These are phyloP conservation scores for Populus euphratica DNA, from an alignment of 345 rosid species.

Conservation along the genomic window DNA sequence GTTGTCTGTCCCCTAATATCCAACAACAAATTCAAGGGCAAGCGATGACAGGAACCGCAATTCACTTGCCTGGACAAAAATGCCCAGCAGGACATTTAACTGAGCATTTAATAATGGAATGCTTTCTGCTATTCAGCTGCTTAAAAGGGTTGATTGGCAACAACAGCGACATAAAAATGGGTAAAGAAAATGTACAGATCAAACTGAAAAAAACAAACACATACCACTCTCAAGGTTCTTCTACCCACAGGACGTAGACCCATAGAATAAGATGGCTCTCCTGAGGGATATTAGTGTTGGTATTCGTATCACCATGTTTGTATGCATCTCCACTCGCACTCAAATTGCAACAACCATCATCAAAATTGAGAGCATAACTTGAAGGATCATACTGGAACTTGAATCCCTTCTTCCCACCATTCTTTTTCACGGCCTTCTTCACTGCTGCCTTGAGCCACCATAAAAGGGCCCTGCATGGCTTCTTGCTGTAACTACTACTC, in stretches of 20 bases:
- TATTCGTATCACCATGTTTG: constrained; percentile 1
- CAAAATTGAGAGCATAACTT: constrained; percentile 70
- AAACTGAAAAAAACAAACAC: constrained; percentile 1
- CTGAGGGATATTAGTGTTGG: background rate
- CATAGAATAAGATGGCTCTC: constrained; percentile 20
- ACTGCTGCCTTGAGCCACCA: constrained; percentile 52
- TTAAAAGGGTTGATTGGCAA: background rate
- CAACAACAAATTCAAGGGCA: background rate
- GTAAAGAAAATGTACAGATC: background rate
- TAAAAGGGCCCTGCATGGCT: constrained; percentile 42
- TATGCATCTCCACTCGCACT: constrained; percentile 11
- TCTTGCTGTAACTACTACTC: constrained; percentile 26
- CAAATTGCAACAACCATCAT: constrained; percentile 43
- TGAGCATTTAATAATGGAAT: background rate
- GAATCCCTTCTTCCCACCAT: constrained; percentile 26
- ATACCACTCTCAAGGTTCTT: background rate
- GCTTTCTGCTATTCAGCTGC: background rate
- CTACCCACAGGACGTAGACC: constrained; percentile 49
- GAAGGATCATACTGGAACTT: constrained; percentile 90
- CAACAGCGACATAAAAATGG: background rate
- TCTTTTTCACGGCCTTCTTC: constrained; percentile 40
- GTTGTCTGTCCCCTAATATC: background rate
- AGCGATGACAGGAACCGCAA: background rate
- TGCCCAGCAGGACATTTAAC: background rate
- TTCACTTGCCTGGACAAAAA: background rate